Percentiles rank a stretch among this genome's conserved stretches.
Conservation (phyloP, 305 asterid genomes). For the Fraxinus nigra region DNA sequence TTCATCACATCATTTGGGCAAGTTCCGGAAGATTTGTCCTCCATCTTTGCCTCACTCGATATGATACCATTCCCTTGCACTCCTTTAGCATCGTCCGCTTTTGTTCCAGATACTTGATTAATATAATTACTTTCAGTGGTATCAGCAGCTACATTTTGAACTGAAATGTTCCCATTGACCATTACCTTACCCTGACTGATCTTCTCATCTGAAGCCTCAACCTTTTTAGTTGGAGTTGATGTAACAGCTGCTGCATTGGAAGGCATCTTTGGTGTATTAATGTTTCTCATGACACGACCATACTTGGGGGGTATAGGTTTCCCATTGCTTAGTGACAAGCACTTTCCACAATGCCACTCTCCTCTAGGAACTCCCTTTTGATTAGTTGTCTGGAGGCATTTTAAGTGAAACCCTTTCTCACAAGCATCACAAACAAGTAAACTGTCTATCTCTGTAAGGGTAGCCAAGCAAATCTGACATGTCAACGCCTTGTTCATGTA, state of each 20-base stretch:
- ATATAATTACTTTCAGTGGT: conserved; percentile 27
- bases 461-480: conserved; percentile 71
- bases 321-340: conserved; percentile 81
- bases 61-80: conserved; percentile 38
- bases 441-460: conserved; percentile 59
- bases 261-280: conserved; percentile 47
- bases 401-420: conserved; percentile 91
- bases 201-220: conserved; percentile 47
- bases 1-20: conserved; percentile 35
- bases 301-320: conserved; percentile 95
- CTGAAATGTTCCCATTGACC: conserved; percentile 45
- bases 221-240: conserved; percentile 44
- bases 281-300: conserved; percentile 94
- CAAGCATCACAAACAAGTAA: conserved; percentile 92
- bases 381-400: conserved; percentile 68
- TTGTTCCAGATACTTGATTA: conserved; percentile 38
- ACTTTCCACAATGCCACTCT: conserved; percentile 96
- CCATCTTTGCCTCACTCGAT: conserved; percentile 36
- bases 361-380: conserved; percentile 70
- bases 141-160: conserved; percentile 38
- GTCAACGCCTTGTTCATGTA: conserved; percentile 78
- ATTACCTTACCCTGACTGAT: conserved; percentile 34
- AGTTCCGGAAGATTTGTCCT: conserved; percentile 39
- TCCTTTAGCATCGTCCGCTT: conserved; percentile 33
- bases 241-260: conserved; percentile 39